Conservation (phyloP, 208 protist species). For the Crithidia sp. region DNA sequence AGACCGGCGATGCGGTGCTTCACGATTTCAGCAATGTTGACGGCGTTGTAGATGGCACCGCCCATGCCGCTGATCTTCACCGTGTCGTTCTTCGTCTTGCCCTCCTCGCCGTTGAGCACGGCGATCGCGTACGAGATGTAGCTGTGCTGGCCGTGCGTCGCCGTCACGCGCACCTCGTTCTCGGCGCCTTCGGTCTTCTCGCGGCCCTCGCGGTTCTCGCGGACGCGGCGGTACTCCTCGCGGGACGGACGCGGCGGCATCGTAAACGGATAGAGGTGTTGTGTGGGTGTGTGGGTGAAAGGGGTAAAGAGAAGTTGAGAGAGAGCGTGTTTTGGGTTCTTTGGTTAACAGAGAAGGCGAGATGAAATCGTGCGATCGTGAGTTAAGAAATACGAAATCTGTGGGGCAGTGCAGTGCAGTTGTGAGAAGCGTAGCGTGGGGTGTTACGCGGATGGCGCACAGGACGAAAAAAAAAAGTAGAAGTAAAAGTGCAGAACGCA, state of each 20-base stretch:
- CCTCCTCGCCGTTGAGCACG: constrained; percentile 84
- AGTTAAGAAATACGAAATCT: too few species aligned
- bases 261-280: constrained; percentile 11
- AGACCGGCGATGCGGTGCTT: constrained; percentile 91
- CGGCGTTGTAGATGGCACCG: constrained; percentile 88
- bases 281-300: not conserved
- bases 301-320: constrained; percentile 1
- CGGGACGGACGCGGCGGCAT: constrained; percentile 65
- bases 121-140: constrained; percentile 93
- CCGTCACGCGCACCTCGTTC: constrained; percentile 90
- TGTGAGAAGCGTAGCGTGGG: too few species aligned
- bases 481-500: too few species aligned
- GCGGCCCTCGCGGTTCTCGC: constrained; percentile 46
- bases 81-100: constrained; percentile 81
- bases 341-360: too few species aligned
- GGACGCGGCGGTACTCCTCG: constrained; percentile 80
- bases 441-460: too few species aligned
- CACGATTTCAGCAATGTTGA: constrained; percentile 94
- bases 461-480: too few species aligned
- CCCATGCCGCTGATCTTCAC: constrained; percentile 93
- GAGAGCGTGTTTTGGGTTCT: not conserved
- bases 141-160: constrained; percentile 77
- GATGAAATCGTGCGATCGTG: too few species aligned
- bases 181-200: constrained; percentile 69
- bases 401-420: too few species aligned